Evolutionary conservation across 2,329 filamentous ascomycete genomes (phyloP).

Genomic region (Pestalotiopsis sp.): DNA sequence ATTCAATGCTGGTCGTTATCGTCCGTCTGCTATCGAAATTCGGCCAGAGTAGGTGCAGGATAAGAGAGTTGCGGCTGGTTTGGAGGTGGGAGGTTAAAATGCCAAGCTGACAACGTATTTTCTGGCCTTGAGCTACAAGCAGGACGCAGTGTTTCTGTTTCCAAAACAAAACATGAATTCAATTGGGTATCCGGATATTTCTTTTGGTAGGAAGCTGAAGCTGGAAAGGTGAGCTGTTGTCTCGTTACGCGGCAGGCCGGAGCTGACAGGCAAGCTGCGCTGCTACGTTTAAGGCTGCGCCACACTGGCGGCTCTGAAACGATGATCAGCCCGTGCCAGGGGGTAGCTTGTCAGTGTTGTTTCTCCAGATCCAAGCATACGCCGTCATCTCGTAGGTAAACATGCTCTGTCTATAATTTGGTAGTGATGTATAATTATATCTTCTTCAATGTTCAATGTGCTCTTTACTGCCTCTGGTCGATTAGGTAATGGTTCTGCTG

Average conservation of each 20-base stretch:
- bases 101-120: neutral
- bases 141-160: neutral
- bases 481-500: too few relatives aligned
- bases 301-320: neutral
- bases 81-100: neutral
- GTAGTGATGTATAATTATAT: too few relatives aligned
- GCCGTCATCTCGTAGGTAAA: neutral
- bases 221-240: neutral
- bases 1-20: neutral
- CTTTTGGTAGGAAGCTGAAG: neutral
- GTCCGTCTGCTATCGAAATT: neutral
- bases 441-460: too few relatives aligned
- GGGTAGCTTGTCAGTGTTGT: neutral
- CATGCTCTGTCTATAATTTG: too few relatives aligned
- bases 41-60: neutral
- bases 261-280: neutral
- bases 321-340: neutral
- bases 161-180: slow-evolving; percentile 7
- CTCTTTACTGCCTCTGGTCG: too few relatives aligned
- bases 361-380: neutral
- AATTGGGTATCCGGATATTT: neutral
- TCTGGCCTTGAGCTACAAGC: neutral
- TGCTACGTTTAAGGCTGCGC: neutral
- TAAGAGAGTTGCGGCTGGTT: neutral
- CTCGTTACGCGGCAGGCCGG: neutral